Evolutionary conservation across 2,329 filamentous ascomycete species (phyloP), one percentile per base, ranked within the genome.

Genomic region (Fusarium bulbicola): DNA sequence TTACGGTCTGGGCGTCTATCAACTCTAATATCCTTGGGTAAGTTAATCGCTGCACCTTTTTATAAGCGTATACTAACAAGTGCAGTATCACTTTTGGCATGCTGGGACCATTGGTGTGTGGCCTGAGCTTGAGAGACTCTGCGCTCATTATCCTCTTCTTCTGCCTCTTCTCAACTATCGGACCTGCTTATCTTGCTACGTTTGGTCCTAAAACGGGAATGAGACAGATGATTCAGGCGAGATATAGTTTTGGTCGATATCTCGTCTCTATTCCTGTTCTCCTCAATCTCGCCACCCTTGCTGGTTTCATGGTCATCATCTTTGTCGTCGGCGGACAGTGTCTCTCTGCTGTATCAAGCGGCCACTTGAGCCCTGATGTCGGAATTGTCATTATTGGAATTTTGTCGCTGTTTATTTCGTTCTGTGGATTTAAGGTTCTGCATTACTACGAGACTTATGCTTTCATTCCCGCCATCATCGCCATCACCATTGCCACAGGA

Each of bases 201-300:
- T 80, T 90, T 57, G 89, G 90, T 0, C 88, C 90, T 8, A 87
- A 87, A 79, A 91, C 89, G 15, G 90, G 90, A 46, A 87, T 92
- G 85, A 85, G 90, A 21, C 90, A 92, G 79, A 90, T 92, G 85
- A 86, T 92, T 13, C 89, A 90, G 73, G 90, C 90, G 8, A 84
- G 90, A 28, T 92, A 88, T 79, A 88, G 86, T 45, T 92, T 91
- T 77, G 89, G 86, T 24, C 84, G 86, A 45, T 91, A 90, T 75
- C 81, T 89, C 26, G 87, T 90, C 39, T 87, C 86, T 2, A 77
- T 92, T n/a, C 86, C 89, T 5, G 87, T 91, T 6, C 77, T 92
- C 15, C 82, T 92, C 66, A 92, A 92, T 75, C 82, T 92, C 30
- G 89, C 89, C 20, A 91, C 89, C 0, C 82, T 91, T 6, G 88